Percentiles rank a stretch among this genome's conserved stretches.
Conservation (phyloP, 495 filamentous ascomycete species). For the Terfezia claveryi region DNA sequence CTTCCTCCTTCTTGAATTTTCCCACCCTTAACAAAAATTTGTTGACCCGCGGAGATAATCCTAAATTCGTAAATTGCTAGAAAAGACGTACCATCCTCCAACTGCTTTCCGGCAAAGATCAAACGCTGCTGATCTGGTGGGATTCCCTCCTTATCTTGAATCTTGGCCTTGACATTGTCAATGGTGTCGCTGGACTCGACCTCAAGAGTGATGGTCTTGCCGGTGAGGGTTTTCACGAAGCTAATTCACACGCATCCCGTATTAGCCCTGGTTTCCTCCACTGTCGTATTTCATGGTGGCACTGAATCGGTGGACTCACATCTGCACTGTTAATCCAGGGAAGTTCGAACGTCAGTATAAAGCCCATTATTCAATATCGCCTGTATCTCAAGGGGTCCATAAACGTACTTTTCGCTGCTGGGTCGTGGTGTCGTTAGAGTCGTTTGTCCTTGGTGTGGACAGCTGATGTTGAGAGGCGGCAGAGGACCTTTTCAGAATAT, state of each 20-base stretch:
- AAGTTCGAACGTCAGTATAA: conserved; percentile 12
- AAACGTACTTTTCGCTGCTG: conserved; percentile 37
- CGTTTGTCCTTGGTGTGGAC: conserved; percentile 8
- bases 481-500: not conserved
- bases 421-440: conserved; percentile 17
- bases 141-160: conserved; percentile 99
- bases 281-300: conserved; percentile 8
- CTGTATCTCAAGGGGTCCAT: not conserved
- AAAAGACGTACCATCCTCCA: conserved; percentile 49
- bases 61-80: too few species aligned
- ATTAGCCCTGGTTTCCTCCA: not conserved
- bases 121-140: conserved; percentile 97
- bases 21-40: too few species aligned
- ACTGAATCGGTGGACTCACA: conserved; percentile 31
- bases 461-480: not conserved
- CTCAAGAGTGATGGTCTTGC: conserved; percentile 99
- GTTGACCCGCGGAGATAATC: too few species aligned
- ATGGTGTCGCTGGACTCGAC: conserved; percentile 97
- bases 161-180: conserved; percentile 45
- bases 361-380: not conserved
- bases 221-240: conserved; percentile 94
- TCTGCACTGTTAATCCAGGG: conserved; percentile 38
- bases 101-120: conserved; percentile 99
- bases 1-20: too few species aligned
- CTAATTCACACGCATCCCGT: conserved; percentile 30